Base-by-base conservation (phyloP, 352 stramenopile species). In the Phytophthora macrochlamydospora region DNA sequence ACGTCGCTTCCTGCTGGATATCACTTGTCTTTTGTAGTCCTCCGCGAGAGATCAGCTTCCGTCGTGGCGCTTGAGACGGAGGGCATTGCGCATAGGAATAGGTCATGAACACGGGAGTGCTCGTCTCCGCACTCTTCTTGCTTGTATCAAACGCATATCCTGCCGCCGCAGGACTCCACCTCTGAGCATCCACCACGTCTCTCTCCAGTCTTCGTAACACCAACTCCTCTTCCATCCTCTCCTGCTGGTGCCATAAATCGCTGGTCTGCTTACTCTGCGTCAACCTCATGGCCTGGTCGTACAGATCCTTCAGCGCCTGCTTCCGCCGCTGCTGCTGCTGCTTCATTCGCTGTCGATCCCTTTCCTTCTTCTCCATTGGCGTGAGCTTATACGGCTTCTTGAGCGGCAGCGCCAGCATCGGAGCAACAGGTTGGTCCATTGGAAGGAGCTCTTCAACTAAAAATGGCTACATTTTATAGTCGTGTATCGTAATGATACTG, bases 171-270 rank as follows among this genome's bases (percentile, higher is more conserved):
- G 83, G 76, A 45, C 92, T 71, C n/a, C 44, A 65, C 2, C 81
- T 75, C 28, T 91, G 79, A 0, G 68, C 59, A 40, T 86, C 79
- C 8, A 93, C 75, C 8, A 75, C 40, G 46, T 94, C 87, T 32
- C 86, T 75, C 45, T 93, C 84, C 24, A 92, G 63, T 1, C 81
- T 67, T 32, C 78, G 60, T 49, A 93, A 75, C 18, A 91, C 59
- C 7, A 94, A 70, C 55, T 92, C 83, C 69, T 94, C 84, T 50
- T 93, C 83, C 14, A 74, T 52, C 31, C 70, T 72, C 51, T 79
- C 76, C 24, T 85, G 67, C 33, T 73, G 58, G 29, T 89, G 78
- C 82, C 81, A 90, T 2, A 31, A 56, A 2, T 52, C 70, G 49
- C 67, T 81, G 18, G 57, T 68, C 4, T 50, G 4, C 48, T 78